Evolutionary conservation across 371 early-diverging fungal genomes (phyloP).

Genomic region (Apophysomyces sp.): DNA sequence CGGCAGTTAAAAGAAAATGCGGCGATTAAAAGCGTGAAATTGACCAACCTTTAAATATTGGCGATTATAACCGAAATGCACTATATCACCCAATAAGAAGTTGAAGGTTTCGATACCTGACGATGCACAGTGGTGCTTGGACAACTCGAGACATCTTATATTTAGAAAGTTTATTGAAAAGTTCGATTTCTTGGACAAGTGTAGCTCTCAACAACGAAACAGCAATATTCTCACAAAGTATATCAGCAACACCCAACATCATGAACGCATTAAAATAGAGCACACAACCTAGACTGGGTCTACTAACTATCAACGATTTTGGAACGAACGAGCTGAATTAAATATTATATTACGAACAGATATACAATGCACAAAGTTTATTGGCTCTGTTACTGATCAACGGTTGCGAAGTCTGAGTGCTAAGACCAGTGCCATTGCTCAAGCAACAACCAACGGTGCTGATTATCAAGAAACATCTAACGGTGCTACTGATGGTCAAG

Average conservation of each 20-base stretch:
- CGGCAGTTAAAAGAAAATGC: no score
- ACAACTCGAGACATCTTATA: slow-evolving; percentile 12
- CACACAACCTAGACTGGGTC: slow-evolving; percentile 17
- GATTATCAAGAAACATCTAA: not conserved
- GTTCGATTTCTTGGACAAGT: slow-evolving; percentile 17
- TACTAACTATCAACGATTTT: slow-evolving; percentile 22
- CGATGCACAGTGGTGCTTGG: slow-evolving; percentile 26
- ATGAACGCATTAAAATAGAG: slow-evolving; percentile 14
- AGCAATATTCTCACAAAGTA: slow-evolving; percentile 14
- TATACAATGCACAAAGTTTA: slow-evolving; percentile 16
- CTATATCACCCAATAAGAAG: no score
- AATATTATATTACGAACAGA: slow-evolving; percentile 18
- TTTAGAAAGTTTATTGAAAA: slow-evolving; percentile 26
- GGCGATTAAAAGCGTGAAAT: no score
- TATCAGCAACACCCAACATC: slow-evolving; percentile 11
- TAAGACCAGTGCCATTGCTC: slow-evolving; percentile 3
- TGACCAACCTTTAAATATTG: no score
- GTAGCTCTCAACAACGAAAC: slow-evolving; percentile 15
- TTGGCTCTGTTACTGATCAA: slow-evolving; percentile 21
- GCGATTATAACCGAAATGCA: no score
- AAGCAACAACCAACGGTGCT: slow-evolving; percentile 8
- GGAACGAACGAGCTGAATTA: slow-evolving; percentile 14
- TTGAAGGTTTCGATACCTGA: no score
- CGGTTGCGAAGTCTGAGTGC: slow-evolving; percentile 16
- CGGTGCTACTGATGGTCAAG: not conserved